Evolutionary conservation across 208 protist species (phyloP), one percentile per base, ranked within the genome.

Genomic region (Leishmania tarentolae): DNA sequence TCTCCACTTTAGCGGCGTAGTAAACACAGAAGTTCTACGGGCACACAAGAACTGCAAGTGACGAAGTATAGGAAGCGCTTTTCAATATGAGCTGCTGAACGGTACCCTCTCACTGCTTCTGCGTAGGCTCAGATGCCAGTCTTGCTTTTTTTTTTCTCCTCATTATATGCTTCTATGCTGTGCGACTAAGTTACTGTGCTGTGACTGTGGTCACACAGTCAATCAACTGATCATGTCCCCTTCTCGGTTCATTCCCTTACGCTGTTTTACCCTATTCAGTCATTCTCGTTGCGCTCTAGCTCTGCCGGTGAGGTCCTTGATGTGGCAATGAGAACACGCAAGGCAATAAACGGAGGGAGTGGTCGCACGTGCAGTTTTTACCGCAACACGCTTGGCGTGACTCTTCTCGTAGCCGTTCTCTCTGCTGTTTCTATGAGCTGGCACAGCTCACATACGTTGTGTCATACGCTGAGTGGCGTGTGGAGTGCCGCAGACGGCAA

Each of bases 391-490:
- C 52, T 80, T 46, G 66, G 53, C 40, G 42, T 73, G 31, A 59
- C 74, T 57, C 63, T 90, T 42, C 74, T 87, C 57, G 73, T 78
- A 31, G 76, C 80, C 63, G 85, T 88, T 42, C 50, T 88, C 31
- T 85, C 46, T 65, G 61, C 89, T 59, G 78, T 82, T 35, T 79
- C 81, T 50, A 81, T 87, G 72, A 90, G 87, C 70, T 88, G 87
- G 87, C 81, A 78, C 15, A 90, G 87, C 57, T 83, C 84, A 24
- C 76, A 79, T 11, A 83, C 84, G 31, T 76, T 90, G 0, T 82
- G 81, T 28, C 81, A 86, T 75, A 70, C 71, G 21, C 73, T 90
- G 19, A 72, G 69, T 21, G 81, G 83, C 13, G 82, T 78, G 21
- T 90, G 86, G 86, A 75, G n/a, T 1, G 84, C 86, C 0, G 47